Conservation (phyloP, 768 basidiomycete species). For the Hemileccinum impolitum region DNA sequence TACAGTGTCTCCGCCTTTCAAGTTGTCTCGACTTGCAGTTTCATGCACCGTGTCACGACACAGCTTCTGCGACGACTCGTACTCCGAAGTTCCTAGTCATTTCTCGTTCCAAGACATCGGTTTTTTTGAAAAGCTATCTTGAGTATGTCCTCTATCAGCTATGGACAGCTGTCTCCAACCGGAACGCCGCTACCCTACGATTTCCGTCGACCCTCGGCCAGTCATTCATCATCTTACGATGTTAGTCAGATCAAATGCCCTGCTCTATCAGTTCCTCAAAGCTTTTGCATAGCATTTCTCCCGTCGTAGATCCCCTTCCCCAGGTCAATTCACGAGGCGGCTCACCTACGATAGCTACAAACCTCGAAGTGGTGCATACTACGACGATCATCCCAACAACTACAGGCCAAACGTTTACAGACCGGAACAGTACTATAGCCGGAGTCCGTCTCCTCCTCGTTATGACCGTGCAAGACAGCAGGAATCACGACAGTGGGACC, state of each 20-base stretch:
- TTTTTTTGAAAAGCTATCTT: slow-evolving; percentile 1
- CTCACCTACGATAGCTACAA: slow-evolving; percentile 52
- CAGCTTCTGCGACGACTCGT: neutral
- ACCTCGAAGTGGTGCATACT: slow-evolving; percentile 36
- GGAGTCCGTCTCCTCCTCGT: slow-evolving; percentile 53
- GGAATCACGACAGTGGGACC: slow-evolving; percentile 48
- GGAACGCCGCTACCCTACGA: slow-evolving; percentile 25
- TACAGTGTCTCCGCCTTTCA: neutral
- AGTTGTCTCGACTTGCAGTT: slow-evolving; percentile 2
- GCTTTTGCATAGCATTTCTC: slow-evolving; percentile 22
- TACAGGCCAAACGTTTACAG: slow-evolving; percentile 42
- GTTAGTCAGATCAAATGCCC: slow-evolving; percentile 27
- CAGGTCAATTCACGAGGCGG: slow-evolving; percentile 41
- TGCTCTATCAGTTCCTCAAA: slow-evolving; percentile 17
- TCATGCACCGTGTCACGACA: slow-evolving; percentile 3
- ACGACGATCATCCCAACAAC: slow-evolving; percentile 40
- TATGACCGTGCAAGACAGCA: slow-evolving; percentile 39
- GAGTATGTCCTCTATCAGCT: slow-evolving; percentile 28
- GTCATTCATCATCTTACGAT: slow-evolving; percentile 28
- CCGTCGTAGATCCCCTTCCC: slow-evolving; percentile 50
- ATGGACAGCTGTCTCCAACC: slow-evolving; percentile 25
- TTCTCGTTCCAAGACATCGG: slow-evolving; percentile 4
- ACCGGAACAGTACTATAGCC: slow-evolving; percentile 36
- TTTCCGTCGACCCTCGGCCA: slow-evolving; percentile 25
- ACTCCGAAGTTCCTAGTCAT: slow-evolving; percentile 5